Conservation (phyloP, 2,329 filamentous ascomycete genomes). For the Aspergillus hortae region DNA sequence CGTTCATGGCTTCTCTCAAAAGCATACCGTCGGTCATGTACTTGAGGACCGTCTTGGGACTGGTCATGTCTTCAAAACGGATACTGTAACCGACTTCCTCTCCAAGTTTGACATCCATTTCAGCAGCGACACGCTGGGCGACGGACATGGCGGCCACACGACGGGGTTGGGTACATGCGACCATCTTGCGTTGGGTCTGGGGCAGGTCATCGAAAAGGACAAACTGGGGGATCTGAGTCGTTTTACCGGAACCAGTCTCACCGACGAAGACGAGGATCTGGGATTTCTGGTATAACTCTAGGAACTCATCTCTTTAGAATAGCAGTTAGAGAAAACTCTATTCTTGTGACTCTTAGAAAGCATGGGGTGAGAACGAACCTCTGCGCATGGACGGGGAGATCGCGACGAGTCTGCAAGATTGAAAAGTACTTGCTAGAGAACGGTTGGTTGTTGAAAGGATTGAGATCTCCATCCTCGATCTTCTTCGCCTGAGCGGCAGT, state of each 20-base stretch:
- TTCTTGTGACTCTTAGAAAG: not conserved
- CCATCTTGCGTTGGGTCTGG: conserved; percentile 78
- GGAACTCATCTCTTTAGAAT: conserved; percentile 72
- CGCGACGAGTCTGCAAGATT: conserved; percentile 78
- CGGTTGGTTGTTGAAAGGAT: conserved; percentile 76
- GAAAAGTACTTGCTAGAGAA: conserved; percentile 84
- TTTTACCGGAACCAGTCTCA: conserved; percentile 99
- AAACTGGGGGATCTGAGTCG: conserved; percentile 97
- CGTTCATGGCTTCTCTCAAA: conserved; percentile 91
- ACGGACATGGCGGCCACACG: conserved; percentile 99
- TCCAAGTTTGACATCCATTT: conserved; percentile 89
- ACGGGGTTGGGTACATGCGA: conserved; percentile 95
- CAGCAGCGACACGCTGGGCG: conserved; percentile 93
- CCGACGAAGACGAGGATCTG: conserved; percentile 98
- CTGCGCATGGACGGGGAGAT: conserved; percentile 88
- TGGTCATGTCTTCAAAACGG: conserved; percentile 94
- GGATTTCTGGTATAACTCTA: conserved; percentile 84
- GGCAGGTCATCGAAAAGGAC: conserved; percentile 96
- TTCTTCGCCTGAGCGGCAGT: conserved; percentile 69
- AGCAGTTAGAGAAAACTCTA: not conserved
- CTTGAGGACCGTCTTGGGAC: conserved; percentile 85
- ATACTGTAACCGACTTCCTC: conserved; percentile 98
- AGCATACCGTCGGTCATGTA: conserved; percentile 99
- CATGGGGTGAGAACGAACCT: conserved; percentile 51
- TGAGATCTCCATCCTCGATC: conserved; percentile 76